phyloP scores from a whole-genome alignment of 1,284 basidiomycete species.

The Trametes sp. region DNA sequence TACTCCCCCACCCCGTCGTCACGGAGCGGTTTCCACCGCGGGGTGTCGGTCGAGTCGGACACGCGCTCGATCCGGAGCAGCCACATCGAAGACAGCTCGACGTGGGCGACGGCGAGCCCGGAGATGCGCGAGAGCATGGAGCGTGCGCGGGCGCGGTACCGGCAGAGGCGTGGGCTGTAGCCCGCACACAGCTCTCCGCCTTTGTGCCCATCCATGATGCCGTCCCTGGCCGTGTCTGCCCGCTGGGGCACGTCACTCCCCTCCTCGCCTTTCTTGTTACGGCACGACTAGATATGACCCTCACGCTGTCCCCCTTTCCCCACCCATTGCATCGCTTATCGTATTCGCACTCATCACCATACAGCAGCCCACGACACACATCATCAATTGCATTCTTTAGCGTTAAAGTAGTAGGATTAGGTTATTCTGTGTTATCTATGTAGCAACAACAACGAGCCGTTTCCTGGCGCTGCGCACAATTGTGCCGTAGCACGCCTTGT shows the following conservation, averaged over 20 bases:
- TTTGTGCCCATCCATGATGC: background rate
- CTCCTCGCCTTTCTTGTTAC: slow-evolving; percentile 1
- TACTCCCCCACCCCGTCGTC: slow-evolving; percentile 44
- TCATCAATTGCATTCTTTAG: slow-evolving; percentile 18
- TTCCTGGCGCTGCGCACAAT: background rate
- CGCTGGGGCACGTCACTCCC: background rate
- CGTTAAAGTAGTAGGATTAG: slow-evolving; percentile 26
- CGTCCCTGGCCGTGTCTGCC: background rate
- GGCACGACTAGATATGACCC: slow-evolving; percentile 29
- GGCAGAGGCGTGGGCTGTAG: slow-evolving; percentile 31
- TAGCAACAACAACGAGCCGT: slow-evolving; percentile 20
- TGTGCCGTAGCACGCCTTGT: background rate
- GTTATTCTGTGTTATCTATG: slow-evolving; percentile 32
- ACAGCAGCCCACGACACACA: slow-evolving; percentile 1
- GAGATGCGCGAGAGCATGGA: slow-evolving; percentile 73
- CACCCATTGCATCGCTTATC: slow-evolving; percentile 27
- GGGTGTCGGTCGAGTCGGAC: slow-evolving; percentile 44
- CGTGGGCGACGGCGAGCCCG: slow-evolving; percentile 66
- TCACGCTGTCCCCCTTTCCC: slow-evolving; percentile 5
- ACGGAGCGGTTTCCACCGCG: slow-evolving; percentile 42
- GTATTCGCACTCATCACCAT: slow-evolving; percentile 25
- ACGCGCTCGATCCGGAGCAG: slow-evolving; percentile 34
- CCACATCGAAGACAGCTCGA: slow-evolving; percentile 47
- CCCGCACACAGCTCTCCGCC: background rate
- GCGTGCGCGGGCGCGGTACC: slow-evolving; percentile 56